Base-by-base conservation (phyloP, 805 yeast genomes). In the Yarrowia sp. region DNA sequence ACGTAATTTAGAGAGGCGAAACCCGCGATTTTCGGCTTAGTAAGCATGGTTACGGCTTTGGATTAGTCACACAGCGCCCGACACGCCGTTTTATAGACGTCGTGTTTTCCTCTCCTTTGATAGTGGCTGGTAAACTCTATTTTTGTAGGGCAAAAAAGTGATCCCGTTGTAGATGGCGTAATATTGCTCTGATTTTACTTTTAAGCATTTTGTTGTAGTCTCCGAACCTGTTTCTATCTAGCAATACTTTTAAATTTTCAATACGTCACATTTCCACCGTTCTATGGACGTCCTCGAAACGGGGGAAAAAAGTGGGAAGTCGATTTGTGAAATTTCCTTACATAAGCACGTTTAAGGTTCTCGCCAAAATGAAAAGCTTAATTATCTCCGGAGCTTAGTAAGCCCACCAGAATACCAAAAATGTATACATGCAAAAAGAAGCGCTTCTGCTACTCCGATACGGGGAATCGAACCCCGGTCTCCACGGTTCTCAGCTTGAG, bases 401-500 rank as follows among this genome's bases (percentile, higher is more conserved):
- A 47, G 47, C 42, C 13, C 21, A 21, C n/a, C n/a, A n/a, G n/a
- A n/a, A n/a, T 9, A 47, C 38, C 36, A 21, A 47, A 47, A 47
- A 7, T 7, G 31, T 14, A n/a, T n/a, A n/a, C n/a, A n/a, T n/a
- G n/a, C n/a, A 21, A 47, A 31, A 8, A 14, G 35, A 16, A 12
- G 29, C 5, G 1, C 16, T 21, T 16, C 13, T n/a, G 16, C 32
- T 42, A 21, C 58, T 51, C 58, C 58, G 58, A 51, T 51, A 51
- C 58, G 58, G 58, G 58, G 58, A 51, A 51, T 51, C 58, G 58
- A 51, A 51, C 58, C 58, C 58, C 58, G 58, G 58, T 51, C 58
- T 51, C 58, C 58, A 51, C 58, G 58, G 58, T 24, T 35, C 58
- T 51, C 42, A 24, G 33, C 16, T 7, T 51, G 58, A 51, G 58